Conservation (phyloP, 2,329 filamentous ascomycete genomes). For the Talaromyces sp. region DNA sequence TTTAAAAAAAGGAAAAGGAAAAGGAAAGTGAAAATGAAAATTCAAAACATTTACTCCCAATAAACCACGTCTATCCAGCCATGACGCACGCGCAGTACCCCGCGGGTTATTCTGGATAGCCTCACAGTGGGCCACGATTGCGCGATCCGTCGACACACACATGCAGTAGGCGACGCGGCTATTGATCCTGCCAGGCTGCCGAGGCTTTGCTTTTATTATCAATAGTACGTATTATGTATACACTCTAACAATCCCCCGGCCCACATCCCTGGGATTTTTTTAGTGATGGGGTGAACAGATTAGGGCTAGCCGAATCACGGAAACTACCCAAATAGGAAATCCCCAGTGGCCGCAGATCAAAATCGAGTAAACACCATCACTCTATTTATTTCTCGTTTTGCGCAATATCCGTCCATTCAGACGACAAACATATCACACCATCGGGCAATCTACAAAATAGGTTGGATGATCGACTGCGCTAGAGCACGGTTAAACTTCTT, state of each 20-base stretch:
- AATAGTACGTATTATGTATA: not conserved
- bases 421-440: not conserved
- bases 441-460: not conserved
- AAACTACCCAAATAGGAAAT: not conserved
- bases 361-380: not conserved
- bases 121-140: conserved; percentile 33
- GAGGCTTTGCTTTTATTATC: not conserved
- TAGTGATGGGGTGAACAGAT: not conserved
- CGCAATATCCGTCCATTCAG: not conserved
- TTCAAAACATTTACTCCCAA: not conserved
- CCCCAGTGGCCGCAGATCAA: not conserved
- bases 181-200: not conserved
- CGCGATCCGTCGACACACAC: conserved; percentile 19
- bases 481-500: not conserved
- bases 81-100: not conserved
- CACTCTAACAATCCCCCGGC: not conserved
- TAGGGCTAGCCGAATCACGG: not conserved
- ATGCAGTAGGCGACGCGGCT: not conserved
- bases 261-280: not conserved
- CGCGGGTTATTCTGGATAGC: conserved; percentile 18
- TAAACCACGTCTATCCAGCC: not conserved
- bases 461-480: not conserved
- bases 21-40: not conserved
- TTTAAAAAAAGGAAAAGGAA: not conserved
- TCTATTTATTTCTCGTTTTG: not conserved